Evolutionary conservation across 306 rosid species (phyloP).

Genomic region (Ziziphus jujuba): DNA sequence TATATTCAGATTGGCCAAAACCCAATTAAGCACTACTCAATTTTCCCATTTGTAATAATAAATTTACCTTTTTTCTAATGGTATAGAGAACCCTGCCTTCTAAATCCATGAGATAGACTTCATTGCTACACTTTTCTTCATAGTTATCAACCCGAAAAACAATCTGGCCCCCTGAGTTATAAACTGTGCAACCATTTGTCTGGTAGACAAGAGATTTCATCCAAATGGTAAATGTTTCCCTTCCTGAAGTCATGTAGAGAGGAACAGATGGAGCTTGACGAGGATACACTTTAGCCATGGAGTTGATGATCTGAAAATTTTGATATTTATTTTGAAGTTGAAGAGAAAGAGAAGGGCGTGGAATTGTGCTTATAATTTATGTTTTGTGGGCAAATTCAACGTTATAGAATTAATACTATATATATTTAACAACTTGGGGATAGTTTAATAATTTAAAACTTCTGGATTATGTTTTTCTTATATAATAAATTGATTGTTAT

Average conservation of each 20-base stretch:
- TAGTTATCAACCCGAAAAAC: conserved; percentile 85
- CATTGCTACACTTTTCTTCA: conserved; percentile 55
- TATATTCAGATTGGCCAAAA: neutral
- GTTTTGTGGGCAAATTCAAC: no score
- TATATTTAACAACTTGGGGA: no score
- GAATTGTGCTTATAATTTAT: no score
- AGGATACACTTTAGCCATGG: conserved; percentile 37
- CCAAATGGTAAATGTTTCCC: conserved; percentile 78
- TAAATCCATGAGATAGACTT: conserved; percentile 87
- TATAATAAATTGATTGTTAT: no score
- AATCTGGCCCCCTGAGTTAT: conserved; percentile 61
- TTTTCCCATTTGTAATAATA: neutral
- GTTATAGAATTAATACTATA: no score
- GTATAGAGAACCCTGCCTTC: conserved; percentile 59
- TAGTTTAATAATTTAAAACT: no score
- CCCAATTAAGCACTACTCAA: neutral
- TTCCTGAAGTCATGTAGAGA: conserved; percentile 17
- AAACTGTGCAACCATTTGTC: conserved; percentile 86
- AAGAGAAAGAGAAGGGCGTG: neutral
- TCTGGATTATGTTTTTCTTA: no score
- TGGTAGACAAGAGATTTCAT: conserved; percentile 84
- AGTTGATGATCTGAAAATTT: neutral
- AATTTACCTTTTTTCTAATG: conserved; percentile 53
- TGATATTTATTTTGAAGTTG: conserved; percentile 1
- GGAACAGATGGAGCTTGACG: conserved; percentile 8